These are phyloP conservation scores for Talaromyces sp. DNA, from an alignment of 2,329 filamentous ascomycete species.

Conservation along the genomic window DNA sequence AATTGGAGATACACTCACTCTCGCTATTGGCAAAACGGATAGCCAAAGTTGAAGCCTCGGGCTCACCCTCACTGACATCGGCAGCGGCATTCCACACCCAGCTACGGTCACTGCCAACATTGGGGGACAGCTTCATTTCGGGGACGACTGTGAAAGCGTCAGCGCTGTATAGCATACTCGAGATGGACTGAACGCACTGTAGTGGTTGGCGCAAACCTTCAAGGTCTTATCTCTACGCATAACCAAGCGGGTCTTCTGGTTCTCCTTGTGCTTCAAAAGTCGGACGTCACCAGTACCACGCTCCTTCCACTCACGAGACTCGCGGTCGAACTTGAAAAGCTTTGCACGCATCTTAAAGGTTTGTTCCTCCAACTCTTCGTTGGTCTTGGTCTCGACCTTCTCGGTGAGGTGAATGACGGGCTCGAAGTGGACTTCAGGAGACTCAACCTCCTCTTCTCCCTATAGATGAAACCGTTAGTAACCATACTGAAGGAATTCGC, in stretches of 20 bases:
- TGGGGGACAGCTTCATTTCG: slow-evolving; percentile 98
- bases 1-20: slow-evolving; percentile 59
- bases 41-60: slow-evolving; percentile 90
- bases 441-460: slow-evolving; percentile 71
- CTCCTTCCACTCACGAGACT: slow-evolving; percentile 97
- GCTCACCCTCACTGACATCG: slow-evolving; percentile 96
- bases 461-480: slow-evolving; percentile 24
- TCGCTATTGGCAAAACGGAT: slow-evolving; percentile 98
- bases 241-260: slow-evolving; percentile 92
- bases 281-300: slow-evolving; percentile 94
- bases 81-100: slow-evolving; percentile 99
- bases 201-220: slow-evolving; percentile 99
- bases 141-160: slow-evolving; percentile 66
- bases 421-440: slow-evolving; percentile 93
- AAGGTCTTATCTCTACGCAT: slow-evolving; percentile 99
- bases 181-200: slow-evolving; percentile 61
- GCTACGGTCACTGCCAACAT: slow-evolving; percentile 94
- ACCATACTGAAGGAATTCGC: background rate
- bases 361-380: slow-evolving; percentile 97
- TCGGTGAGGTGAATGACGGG: slow-evolving; percentile 94
- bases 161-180: background rate
- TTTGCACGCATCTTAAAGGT: slow-evolving; percentile 99
- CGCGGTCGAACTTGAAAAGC: slow-evolving; percentile 96
- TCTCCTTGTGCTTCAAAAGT: slow-evolving; percentile 97
- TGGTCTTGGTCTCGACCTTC: slow-evolving; percentile 95